phyloP scores from a whole-genome alignment of 331 rosid species.

The Quercus lobata region DNA sequence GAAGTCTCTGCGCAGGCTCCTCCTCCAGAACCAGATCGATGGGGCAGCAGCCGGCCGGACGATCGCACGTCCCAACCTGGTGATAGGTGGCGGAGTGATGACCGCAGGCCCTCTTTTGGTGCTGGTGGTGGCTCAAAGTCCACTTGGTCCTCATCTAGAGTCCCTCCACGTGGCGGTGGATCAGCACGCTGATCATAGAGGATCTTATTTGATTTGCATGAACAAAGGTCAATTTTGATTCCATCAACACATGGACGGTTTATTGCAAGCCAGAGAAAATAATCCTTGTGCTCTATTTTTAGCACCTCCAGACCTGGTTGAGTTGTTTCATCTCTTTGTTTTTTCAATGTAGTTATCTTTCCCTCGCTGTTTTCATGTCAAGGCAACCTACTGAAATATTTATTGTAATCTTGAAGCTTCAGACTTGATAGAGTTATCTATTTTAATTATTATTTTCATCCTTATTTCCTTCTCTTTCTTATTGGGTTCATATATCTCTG shows the following conservation, averaged over 20 bases:
- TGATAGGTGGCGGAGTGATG: conserved; percentile 80
- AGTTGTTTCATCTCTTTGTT: not conserved
- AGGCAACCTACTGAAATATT: not conserved
- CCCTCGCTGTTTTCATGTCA: not conserved
- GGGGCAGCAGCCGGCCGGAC: conserved; percentile 56
- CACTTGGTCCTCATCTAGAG: conserved; percentile 82
- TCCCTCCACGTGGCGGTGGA: conserved; percentile 22
- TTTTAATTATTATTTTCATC: not conserved
- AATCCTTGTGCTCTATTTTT: not conserved
- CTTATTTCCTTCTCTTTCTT: not conserved
- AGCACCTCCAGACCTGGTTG: not conserved
- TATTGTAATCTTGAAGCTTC: not conserved
- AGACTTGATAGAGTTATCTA: not conserved
- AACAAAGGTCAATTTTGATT: conserved; percentile 10
- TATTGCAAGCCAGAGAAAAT: not conserved
- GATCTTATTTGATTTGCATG: not conserved
- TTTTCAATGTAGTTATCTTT: not conserved
- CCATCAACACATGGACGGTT: not conserved
- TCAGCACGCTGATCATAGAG: conserved; percentile 38
- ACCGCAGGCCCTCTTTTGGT: conserved; percentile 41
- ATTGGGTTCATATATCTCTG: too few relatives aligned
- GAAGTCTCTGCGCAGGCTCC: conserved; percentile 42
- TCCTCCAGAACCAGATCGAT: conserved; percentile 54
- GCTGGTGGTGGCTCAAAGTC: conserved; percentile 42
- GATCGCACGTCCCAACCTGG: conserved; percentile 26